Evolutionary conservation across 2,329 filamentous ascomycete species (phyloP), one percentile per base, ranked within the genome.

Genomic region (Fusarium tuaranense): DNA sequence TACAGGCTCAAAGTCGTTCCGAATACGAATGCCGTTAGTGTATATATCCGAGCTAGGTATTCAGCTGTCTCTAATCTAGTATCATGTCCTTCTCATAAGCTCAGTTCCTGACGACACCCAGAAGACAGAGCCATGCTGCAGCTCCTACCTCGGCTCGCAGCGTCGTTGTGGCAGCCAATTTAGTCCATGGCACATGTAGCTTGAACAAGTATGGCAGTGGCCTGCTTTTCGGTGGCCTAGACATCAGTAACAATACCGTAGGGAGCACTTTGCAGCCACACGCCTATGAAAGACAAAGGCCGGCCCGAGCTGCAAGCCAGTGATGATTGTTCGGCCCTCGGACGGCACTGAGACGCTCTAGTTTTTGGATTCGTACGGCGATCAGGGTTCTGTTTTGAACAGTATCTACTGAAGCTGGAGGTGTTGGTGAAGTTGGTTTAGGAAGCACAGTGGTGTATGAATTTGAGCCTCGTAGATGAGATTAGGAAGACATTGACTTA

Each of bases 341-440:
- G 6, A 36, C 34, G 13, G 13, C 14, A 14, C 2, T 5, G 6
- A 16, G 34, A 14, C 13, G 34, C 34, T 7, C 34, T 12, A 7
- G 14, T 12, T 39, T 1, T 39, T 39, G 1, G 8, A 39, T 12
- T n/a, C 4, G 5, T n/a, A n/a, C 2, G 18, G 18, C 4, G 0
- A 8, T 12, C 8, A n/a, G 2, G 8, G 38, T 39, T 18, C 8
- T 10, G 18, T 39, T 9, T 39, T 39, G 1, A 6, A n/a, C 4
- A 2, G 18, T 3, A n/a, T n/a, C 18, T n/a, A 39, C 18, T 39
- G 38, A n/a, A 5, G 2, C 1, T 18, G 16, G 38, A 39, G 38
- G 38, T 10, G 38, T n/a, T n/a, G 38, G 38, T 10, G 18, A 39
- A 39, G 18, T n/a, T 39, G 1, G 18, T 16, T 14, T 36, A 36